Evolutionary conservation across 352 stramenopile genomes (phyloP).

Genomic region (Thraustotheca clavata): DNA sequence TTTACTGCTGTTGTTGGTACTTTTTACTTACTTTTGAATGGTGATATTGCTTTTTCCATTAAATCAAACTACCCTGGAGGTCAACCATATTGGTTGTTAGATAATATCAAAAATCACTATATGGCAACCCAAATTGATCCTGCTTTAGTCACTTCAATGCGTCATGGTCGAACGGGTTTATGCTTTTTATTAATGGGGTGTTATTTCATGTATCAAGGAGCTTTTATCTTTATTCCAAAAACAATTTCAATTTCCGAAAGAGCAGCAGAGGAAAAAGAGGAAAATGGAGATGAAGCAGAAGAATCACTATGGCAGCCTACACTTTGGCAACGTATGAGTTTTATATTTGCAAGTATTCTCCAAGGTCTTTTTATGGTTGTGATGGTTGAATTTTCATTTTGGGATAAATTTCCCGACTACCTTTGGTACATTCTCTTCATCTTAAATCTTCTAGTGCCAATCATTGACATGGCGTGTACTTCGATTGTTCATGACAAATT

Average conservation of each 20-base stretch:
- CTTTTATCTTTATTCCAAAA: conserved; percentile 90
- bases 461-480: conserved; percentile 86
- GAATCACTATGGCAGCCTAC: conserved; percentile 85
- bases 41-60: conserved; percentile 29
- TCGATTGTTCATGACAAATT: conserved; percentile 87
- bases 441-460: conserved; percentile 84
- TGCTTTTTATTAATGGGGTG: conserved; percentile 89
- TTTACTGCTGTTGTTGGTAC: conserved; percentile 60
- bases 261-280: conserved; percentile 76
- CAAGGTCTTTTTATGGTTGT: conserved; percentile 90
- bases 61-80: background rate
- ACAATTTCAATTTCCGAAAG: conserved; percentile 84
- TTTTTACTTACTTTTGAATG: conserved; percentile 66
- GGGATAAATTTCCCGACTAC: conserved; percentile 89
- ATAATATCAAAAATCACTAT: conserved; percentile 82
- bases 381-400: conserved; percentile 96
- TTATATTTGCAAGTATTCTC: conserved; percentile 91
- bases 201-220: conserved; percentile 74
- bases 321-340: conserved; percentile 93
- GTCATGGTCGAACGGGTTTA: conserved; percentile 86
- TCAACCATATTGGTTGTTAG: conserved; percentile 53
- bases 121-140: conserved; percentile 79
- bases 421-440: conserved; percentile 95
- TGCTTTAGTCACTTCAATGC: conserved; percentile 41
- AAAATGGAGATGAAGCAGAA: conserved; percentile 23